Conservation (phyloP, 805 yeast species). For the Yarrowia hollandica region DNA sequence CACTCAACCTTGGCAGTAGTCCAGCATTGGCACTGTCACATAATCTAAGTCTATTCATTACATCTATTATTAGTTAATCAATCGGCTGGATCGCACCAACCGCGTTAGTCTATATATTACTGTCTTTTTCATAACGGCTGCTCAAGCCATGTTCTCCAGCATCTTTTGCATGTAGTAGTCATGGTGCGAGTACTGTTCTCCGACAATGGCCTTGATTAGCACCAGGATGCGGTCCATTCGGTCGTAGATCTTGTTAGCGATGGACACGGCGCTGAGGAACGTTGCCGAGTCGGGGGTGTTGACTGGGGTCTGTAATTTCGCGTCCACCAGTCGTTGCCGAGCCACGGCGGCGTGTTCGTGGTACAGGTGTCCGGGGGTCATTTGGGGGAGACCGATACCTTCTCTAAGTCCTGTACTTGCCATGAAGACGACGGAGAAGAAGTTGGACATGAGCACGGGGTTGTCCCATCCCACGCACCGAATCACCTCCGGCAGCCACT, state of each 20-base stretch:
- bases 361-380: slow-evolving; percentile 39
- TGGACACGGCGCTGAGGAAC: slow-evolving; percentile 34
- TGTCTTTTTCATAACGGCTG: too few species aligned
- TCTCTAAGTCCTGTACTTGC: slow-evolving; percentile 36
- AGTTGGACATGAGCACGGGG: slow-evolving; percentile 36
- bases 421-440: slow-evolving; percentile 41
- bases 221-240: slow-evolving; percentile 40
- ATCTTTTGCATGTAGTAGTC: slow-evolving; percentile 31
- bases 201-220: slow-evolving; percentile 41
- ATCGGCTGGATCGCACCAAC: too few species aligned
- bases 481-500: slow-evolving; percentile 34
- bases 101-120: not conserved
- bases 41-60: too few species aligned
- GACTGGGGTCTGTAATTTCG: slow-evolving; percentile 4
- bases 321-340: not conserved
- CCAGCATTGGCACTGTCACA: too few species aligned
- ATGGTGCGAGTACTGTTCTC: slow-evolving; percentile 40
- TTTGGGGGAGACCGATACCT: slow-evolving; percentile 40
- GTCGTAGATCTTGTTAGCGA: slow-evolving; percentile 39
- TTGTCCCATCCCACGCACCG: slow-evolving; percentile 40
- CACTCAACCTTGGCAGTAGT: too few species aligned
- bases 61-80: too few species aligned
- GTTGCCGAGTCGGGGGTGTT: slow-evolving; percentile 36
- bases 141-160: slow-evolving; percentile 4
- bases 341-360: slow-evolving; percentile 20